phyloP scores from a whole-genome alignment of 1,284 basidiomycete genomes.

The Porogramme epimiltina region DNA sequence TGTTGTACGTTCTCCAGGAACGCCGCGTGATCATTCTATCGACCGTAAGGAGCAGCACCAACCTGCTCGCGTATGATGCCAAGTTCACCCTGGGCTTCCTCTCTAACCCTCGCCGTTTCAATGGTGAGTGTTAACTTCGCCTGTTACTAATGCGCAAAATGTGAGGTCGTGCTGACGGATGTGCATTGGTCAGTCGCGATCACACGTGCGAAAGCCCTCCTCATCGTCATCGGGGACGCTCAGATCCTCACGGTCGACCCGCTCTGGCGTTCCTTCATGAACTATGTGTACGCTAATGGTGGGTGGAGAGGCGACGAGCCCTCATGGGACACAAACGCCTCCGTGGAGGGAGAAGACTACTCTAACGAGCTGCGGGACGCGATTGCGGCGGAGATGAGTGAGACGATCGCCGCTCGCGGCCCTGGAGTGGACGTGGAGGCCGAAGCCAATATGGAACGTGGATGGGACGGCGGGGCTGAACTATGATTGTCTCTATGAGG shows the following conservation, averaged over 20 bases:
- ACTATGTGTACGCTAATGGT: constrained; percentile 45
- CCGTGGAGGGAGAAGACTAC: constrained; percentile 34
- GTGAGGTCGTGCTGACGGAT: neutral
- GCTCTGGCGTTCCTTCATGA: constrained; percentile 54
- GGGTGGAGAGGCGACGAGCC: constrained; percentile 51
- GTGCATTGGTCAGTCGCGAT: constrained; percentile 31
- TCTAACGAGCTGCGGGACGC: constrained; percentile 30
- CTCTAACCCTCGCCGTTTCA: constrained; percentile 45
- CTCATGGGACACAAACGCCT: constrained; percentile 49
- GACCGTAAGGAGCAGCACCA: constrained; percentile 44
- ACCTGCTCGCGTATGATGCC: constrained; percentile 41
- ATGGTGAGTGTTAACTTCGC: constrained; percentile 43
- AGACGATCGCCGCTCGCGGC: constrained; percentile 49
- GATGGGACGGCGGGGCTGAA: too few species aligned
- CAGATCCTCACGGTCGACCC: constrained; percentile 50
- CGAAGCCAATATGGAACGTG: constrained; percentile 23
- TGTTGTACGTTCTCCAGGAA: constrained; percentile 32
- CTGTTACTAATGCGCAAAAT: too few species aligned
- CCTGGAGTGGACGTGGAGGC: constrained; percentile 36
- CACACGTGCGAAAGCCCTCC: constrained; percentile 56
- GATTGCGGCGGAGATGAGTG: constrained; percentile 51
- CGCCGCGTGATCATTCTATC: constrained; percentile 47
- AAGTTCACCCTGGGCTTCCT: constrained; percentile 50
- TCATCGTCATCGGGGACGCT: constrained; percentile 61
- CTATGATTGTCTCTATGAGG: too few species aligned